phyloP scores from a whole-genome alignment of 139 green algal genomes.

The Coccomyxa sp. region DNA sequence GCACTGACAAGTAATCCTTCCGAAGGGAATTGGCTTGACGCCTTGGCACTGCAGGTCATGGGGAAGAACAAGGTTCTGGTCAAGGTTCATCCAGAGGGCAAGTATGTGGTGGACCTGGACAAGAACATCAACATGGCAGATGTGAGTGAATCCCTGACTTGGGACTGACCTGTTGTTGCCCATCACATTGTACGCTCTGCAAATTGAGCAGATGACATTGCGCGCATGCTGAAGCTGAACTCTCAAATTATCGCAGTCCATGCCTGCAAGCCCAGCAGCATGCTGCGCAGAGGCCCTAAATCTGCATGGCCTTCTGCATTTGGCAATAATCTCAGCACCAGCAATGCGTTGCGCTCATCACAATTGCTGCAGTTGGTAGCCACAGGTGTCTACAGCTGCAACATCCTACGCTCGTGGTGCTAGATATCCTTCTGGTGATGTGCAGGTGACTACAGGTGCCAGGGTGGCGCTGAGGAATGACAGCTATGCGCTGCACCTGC shows the following conservation, averaged over 20 bases:
- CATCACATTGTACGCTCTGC: too few relatives aligned
- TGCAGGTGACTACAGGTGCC: constrained; percentile 53
- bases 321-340: neutral
- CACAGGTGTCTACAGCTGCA: neutral
- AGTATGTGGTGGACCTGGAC: constrained; percentile 98
- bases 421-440: neutral
- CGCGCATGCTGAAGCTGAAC: too few relatives aligned
- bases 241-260: too few relatives aligned
- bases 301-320: too few relatives aligned
- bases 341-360: neutral
- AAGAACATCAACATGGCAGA: constrained; percentile 84
- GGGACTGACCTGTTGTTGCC: too few relatives aligned
- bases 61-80: constrained; percentile 99
- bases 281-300: too few relatives aligned
- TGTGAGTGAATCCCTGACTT: neutral
- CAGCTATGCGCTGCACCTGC: constrained; percentile 93
- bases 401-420: too few relatives aligned
- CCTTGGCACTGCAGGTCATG: constrained; percentile 80
- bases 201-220: too few relatives aligned
- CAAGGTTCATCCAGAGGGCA: constrained; percentile 98
- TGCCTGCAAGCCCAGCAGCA: too few relatives aligned
- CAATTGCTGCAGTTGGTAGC: constrained; percentile 15
- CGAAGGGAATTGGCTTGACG: too few relatives aligned
- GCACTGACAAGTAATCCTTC: too few relatives aligned
- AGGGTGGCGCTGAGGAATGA: constrained; percentile 97